phyloP scores from a whole-genome alignment of 495 filamentous ascomycete genomes.

The Halenospora varia region DNA sequence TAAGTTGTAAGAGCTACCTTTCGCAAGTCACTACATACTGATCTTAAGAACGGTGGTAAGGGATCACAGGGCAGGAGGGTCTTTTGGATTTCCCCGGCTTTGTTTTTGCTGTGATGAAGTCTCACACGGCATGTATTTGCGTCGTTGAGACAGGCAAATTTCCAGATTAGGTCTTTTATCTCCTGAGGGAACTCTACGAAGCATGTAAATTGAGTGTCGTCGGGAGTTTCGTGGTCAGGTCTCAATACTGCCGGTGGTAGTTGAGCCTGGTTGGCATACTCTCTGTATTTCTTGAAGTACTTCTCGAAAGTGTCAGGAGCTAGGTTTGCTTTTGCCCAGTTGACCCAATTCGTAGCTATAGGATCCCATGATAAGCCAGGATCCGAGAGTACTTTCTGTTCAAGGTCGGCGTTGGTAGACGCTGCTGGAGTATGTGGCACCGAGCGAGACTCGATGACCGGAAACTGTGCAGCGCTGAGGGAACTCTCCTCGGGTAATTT shows the following conservation, averaged over 20 bases:
- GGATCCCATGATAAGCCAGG: neutral
- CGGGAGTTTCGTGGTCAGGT: neutral
- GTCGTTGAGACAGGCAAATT: constrained; percentile 1
- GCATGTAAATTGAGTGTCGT: neutral
- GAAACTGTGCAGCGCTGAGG: neutral
- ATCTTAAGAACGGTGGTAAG: neutral
- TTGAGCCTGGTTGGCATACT: neutral
- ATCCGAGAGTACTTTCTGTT: neutral
- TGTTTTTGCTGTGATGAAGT: neutral
- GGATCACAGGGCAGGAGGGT: neutral
- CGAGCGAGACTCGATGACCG: neutral
- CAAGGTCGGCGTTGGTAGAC: neutral
- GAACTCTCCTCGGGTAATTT: neutral
- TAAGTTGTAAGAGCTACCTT: neutral
- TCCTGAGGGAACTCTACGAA: constrained; percentile 1
- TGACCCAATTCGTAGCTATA: neutral
- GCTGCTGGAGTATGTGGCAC: no score
- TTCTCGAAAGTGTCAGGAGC: neutral
- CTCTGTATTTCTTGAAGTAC: neutral
- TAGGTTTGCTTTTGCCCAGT: neutral
- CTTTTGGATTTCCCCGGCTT: neutral
- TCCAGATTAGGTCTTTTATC: constrained; percentile 9
- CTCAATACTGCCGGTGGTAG: neutral
- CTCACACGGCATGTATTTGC: neutral
- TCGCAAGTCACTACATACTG: neutral